phyloP scores from a whole-genome alignment of 2,329 filamentous ascomycete species.

The Talaromyces pinophilus region DNA sequence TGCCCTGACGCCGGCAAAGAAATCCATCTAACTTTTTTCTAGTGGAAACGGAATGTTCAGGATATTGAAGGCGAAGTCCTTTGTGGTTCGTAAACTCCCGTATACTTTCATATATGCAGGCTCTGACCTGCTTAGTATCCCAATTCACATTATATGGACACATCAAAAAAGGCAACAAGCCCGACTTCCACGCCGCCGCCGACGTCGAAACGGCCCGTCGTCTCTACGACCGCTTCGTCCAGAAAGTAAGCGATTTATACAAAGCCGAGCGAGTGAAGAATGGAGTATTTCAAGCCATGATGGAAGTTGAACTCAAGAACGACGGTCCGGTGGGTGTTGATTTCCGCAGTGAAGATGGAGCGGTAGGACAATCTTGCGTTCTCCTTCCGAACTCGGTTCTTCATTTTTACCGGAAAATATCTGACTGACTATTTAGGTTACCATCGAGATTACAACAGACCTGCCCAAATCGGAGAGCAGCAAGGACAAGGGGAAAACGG shows the following conservation, averaged over 20 bases:
- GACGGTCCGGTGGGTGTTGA: slow-evolving; percentile 71
- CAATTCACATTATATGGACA: slow-evolving; percentile 93
- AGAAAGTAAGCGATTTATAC: slow-evolving; percentile 73
- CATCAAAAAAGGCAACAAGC: slow-evolving; percentile 94
- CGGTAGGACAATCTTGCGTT: slow-evolving; percentile 47
- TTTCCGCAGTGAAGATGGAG: slow-evolving; percentile 58
- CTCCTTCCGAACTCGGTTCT: slow-evolving; percentile 33
- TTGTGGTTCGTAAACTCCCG: slow-evolving; percentile 63
- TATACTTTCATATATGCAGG: neutral
- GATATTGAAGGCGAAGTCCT: slow-evolving; percentile 90
- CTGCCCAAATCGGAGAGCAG: slow-evolving; percentile 42
- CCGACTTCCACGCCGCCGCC: slow-evolving; percentile 88
- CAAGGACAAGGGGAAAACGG: slow-evolving; percentile 17
- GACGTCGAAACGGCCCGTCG: slow-evolving; percentile 73
- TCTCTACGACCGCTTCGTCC: slow-evolving; percentile 81
- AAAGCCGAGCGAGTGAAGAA: slow-evolving; percentile 76
- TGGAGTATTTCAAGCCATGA: slow-evolving; percentile 98
- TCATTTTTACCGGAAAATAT: slow-evolving; percentile 25
- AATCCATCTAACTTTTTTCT: slow-evolving; percentile 17
- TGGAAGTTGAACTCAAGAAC: slow-evolving; percentile 92
- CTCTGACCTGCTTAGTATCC: slow-evolving; percentile 64
- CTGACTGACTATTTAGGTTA: slow-evolving; percentile 36
- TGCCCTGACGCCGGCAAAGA: neutral
- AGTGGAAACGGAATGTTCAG: slow-evolving; percentile 90
- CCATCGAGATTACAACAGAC: slow-evolving; percentile 51